A percentile compares a stretch with the other conserved stretches of the same genome.
Conservation (phyloP, 805 yeast genomes). For the Zygosaccharomyces lentus region DNA sequence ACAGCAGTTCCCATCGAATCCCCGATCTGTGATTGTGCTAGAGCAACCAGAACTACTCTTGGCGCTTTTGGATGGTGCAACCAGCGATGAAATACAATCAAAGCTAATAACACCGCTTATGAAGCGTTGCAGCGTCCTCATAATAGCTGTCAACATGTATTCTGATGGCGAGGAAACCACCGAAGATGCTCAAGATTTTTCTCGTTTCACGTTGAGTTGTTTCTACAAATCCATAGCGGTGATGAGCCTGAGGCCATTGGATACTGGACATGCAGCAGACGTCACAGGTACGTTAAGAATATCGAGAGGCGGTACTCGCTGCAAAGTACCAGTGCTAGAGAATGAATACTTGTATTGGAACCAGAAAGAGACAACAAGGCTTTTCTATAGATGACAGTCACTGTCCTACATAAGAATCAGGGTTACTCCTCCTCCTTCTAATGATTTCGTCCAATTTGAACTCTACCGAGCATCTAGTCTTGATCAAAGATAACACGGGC, state of each 20-base stretch:
- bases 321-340: constrained; percentile 41
- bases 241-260: constrained; percentile 59
- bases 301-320: constrained; percentile 47
- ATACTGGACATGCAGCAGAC: constrained; percentile 80
- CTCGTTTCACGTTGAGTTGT: constrained; percentile 21
- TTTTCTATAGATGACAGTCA: constrained; percentile 37
- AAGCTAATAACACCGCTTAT: constrained; percentile 26
- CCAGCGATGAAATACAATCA: constrained; percentile 27
- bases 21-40: constrained; percentile 20
- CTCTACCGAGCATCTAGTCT: constrained; percentile 88
- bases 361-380: constrained; percentile 47
- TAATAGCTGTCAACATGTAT: constrained; percentile 15
- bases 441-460: constrained; percentile 75
- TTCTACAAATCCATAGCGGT: constrained; percentile 26
- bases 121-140: constrained; percentile 24
- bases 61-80: constrained; percentile 24
- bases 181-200: constrained; percentile 26
- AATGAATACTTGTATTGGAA: constrained; percentile 60
- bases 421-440: constrained; percentile 34
- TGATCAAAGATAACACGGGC: constrained; percentile 80
- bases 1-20: constrained; percentile 49
- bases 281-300: constrained; percentile 69
- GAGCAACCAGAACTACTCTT: constrained; percentile 35
- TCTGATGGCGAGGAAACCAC: constrained; percentile 5
- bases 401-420: constrained; percentile 7